Base-by-base conservation (phyloP, 805 yeast species). In the Debaryomyces tyrocola region DNA sequence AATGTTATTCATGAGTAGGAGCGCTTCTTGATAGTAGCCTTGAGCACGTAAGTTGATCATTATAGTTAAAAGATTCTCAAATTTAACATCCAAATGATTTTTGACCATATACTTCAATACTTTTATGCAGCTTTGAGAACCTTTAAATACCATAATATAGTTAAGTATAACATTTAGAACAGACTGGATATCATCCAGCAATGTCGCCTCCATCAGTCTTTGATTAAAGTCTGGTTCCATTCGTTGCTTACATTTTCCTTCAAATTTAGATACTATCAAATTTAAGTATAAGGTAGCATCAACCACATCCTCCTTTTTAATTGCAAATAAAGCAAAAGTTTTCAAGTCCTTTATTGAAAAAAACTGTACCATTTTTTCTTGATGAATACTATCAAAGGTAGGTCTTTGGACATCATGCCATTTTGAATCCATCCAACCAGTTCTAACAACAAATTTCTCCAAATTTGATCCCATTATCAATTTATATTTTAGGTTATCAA, bases 131-230 rank as follows among this genome's bases (percentile, higher is more conserved):
- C 59, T 57, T 21, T 62, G 57, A 0, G 70, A 58, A 1, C 74
- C 73, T 45, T 67, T 70, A 52, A 70, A 70, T 4, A 58, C 54
- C 70, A 70, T 70, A 10, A 68, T 56, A 44, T 70, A 65, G 27
- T 56, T 48, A 27, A 70, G 52, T n/a, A 69, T 54, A 4, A 60
- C 52, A 21, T 58, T 55, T 2, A 71, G 52, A 4, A 73, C 58
- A 2, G 56, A 48, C 41, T 61, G 67, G 2, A 64, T 50, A 44
- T 66, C 64, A 10, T 54, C 53, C 1, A 40, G 21, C 9, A 63
- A 38, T 6, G 50, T 31, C 2, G 59, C 43, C 40, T 64, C 60
- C 11, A 47, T 51, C 2, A 21, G 24, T 15, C 49, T 50, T 3
- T 41, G 18, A 2, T 38, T 50, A 39, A 45, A 37, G 3, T 38